Conservation (phyloP, 2,329 filamentous ascomycete genomes). For the Colletotrichum sp. region DNA sequence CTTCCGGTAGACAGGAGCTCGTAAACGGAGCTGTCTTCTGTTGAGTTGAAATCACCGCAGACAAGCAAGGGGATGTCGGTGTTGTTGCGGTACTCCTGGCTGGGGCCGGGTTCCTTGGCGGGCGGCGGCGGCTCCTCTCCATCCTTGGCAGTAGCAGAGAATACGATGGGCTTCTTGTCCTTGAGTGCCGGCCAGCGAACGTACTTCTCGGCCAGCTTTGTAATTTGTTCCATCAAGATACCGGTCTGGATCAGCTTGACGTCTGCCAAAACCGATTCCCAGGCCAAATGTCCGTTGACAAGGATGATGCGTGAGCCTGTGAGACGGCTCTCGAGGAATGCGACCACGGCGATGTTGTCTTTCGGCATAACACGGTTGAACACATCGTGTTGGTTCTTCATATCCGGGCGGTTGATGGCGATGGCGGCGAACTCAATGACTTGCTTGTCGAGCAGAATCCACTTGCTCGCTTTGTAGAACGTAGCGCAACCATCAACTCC, state of each 20-base stretch:
- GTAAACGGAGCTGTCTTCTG: conserved; percentile 85
- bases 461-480: conserved; percentile 96
- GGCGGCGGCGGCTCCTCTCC: conserved; percentile 57
- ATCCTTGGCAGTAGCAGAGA: conserved; percentile 41
- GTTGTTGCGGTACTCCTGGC: conserved; percentile 83
- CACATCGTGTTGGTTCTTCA: conserved; percentile 96
- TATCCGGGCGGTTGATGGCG: conserved; percentile 93
- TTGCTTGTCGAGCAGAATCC: conserved; percentile 91
- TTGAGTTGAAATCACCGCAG: conserved; percentile 96
- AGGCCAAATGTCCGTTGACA: conserved; percentile 92
- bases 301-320: conserved; percentile 93
- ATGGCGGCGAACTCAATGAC: conserved; percentile 90
- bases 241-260: conserved; percentile 97
- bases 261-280: conserved; percentile 89
- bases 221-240: conserved; percentile 91
- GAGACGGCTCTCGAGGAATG: conserved; percentile 88
- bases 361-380: conserved; percentile 99
- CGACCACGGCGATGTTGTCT: conserved; percentile 92
- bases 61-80: conserved; percentile 90
- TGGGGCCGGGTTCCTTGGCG: conserved; percentile 73
- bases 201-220: conserved; percentile 85
- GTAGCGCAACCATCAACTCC: conserved; percentile 95
- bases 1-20: conserved; percentile 85
- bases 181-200: conserved; percentile 79
- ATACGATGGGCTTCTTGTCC: conserved; percentile 72